Evolutionary conservation across 2,329 filamentous ascomycete genomes (phyloP).

Genomic region (Parascedosporium putredinis): DNA sequence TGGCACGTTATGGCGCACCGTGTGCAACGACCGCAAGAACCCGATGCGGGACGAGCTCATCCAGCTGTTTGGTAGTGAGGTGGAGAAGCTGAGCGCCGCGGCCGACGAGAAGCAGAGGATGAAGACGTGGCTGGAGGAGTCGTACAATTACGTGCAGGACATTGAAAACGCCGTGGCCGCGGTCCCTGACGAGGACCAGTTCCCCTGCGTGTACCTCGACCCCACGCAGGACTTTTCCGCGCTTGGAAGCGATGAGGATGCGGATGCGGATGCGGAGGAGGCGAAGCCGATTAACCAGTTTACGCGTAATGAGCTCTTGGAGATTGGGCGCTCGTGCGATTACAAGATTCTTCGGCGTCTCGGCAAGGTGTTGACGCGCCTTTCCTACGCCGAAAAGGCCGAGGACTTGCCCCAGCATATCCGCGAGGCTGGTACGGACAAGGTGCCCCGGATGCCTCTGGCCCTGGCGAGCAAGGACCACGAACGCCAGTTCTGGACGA

Average conservation of each 20-base stretch:
- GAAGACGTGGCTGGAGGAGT: slow-evolving; percentile 38
- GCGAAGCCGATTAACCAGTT: slow-evolving; percentile 22
- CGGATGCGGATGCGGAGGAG: slow-evolving; percentile 14
- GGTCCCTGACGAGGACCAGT: slow-evolving; percentile 27
- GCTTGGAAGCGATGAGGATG: too few species aligned
- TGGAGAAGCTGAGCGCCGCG: slow-evolving; percentile 23
- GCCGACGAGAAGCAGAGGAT: slow-evolving; percentile 24
- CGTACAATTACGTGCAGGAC: slow-evolving; percentile 36
- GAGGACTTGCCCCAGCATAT: slow-evolving; percentile 34
- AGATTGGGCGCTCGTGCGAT: slow-evolving; percentile 41
- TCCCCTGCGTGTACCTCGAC: slow-evolving; percentile 38
- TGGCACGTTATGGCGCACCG: slow-evolving; percentile 35
- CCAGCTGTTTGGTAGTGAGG: slow-evolving; percentile 27
- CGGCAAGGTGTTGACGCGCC: slow-evolving; percentile 32
- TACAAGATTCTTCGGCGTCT: slow-evolving; percentile 34
- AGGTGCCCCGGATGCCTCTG: slow-evolving; percentile 33
- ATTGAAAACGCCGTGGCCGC: slow-evolving; percentile 26
- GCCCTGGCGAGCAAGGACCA: slow-evolving; percentile 26
- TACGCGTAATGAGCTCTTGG: slow-evolving; percentile 34
- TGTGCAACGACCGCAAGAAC: slow-evolving; percentile 35
- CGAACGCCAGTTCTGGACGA: slow-evolving; percentile 32
- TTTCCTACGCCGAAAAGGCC: slow-evolving; percentile 30
- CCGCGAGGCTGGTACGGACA: slow-evolving; percentile 16
- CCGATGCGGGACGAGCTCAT: slow-evolving; percentile 29
- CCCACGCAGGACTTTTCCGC: slow-evolving; percentile 30